Conservation (phyloP, 2,329 filamentous ascomycete species). For the Beauveria sp. region DNA sequence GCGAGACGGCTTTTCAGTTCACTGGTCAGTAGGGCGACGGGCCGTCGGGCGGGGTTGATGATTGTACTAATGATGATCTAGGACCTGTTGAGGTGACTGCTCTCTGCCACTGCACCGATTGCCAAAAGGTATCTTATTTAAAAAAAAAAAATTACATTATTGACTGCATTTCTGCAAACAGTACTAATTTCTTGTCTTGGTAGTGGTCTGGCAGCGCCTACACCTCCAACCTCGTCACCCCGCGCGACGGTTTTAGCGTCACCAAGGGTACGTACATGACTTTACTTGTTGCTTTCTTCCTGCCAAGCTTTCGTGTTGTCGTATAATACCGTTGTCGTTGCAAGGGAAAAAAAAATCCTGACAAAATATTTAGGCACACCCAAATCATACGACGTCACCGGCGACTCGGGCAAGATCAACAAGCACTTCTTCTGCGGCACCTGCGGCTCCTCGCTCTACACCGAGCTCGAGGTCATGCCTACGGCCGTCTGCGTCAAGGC, state of each 20-base stretch:
- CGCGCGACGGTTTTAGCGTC: constrained; percentile 37
- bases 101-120: constrained; percentile 46
- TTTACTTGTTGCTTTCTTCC: neutral
- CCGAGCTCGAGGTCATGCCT: constrained; percentile 45
- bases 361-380: constrained; percentile 30
- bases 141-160: no score
- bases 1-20: constrained; percentile 26
- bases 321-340: no score
- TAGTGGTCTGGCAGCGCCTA: constrained; percentile 45
- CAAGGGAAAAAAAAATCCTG: neutral
- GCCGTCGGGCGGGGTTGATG: neutral
- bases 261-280: constrained; percentile 32
- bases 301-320: no score
- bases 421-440: constrained; percentile 46
- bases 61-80: constrained; percentile 23
- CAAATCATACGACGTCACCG: constrained; percentile 38
- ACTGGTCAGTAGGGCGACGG: constrained; percentile 19
- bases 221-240: constrained; percentile 45
- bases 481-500: constrained; percentile 43
- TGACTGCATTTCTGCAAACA: neutral
- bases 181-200: neutral
- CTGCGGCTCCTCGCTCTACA: constrained; percentile 45
- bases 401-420: constrained; percentile 45
- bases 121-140: constrained; percentile 38
- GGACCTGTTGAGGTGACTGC: constrained; percentile 30